These are phyloP conservation scores for Lipomyces mesembrius DNA, from an alignment of 805 yeast genomes.

Conservation along the genomic window DNA sequence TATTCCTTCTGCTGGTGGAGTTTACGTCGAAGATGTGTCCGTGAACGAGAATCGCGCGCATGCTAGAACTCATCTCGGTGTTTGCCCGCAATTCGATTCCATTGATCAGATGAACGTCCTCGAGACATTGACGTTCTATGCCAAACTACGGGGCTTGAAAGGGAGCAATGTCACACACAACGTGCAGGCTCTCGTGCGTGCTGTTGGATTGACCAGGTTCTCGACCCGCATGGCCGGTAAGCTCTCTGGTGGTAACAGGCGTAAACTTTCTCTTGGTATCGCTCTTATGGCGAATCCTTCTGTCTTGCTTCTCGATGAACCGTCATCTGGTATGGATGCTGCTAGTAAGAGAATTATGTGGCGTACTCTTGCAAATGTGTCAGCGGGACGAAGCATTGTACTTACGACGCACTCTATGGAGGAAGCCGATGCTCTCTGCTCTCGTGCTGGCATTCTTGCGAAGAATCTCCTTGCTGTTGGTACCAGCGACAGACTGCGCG, in stretches of 20 bases:
- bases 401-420: constrained; percentile 49
- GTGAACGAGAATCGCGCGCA: constrained; percentile 40
- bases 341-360: constrained; percentile 49
- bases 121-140: constrained; percentile 45
- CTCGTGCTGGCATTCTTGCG: constrained; percentile 47
- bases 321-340: constrained; percentile 50
- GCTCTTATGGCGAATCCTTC: constrained; percentile 48
- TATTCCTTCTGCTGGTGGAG: constrained; percentile 42
- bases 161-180: constrained; percentile 39
- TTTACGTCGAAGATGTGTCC: constrained; percentile 43
- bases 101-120: constrained; percentile 46
- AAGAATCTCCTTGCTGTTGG: constrained; percentile 45
- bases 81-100: constrained; percentile 50
- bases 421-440: constrained; percentile 47
- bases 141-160: constrained; percentile 43
- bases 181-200: constrained; percentile 44
- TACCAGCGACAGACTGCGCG: constrained; percentile 41
- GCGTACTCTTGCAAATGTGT: constrained; percentile 44
- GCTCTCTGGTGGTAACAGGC: constrained; percentile 47
- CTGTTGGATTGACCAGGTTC: constrained; percentile 46
- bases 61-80: constrained; percentile 47
- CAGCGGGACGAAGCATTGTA: constrained; percentile 45
- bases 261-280: constrained; percentile 47
- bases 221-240: constrained; percentile 43
- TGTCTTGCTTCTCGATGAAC: constrained; percentile 47